These are phyloP conservation scores for Martensiomyces pterosporus DNA, from an alignment of 192 early-diverging fungal species.

Conservation along the genomic window DNA sequence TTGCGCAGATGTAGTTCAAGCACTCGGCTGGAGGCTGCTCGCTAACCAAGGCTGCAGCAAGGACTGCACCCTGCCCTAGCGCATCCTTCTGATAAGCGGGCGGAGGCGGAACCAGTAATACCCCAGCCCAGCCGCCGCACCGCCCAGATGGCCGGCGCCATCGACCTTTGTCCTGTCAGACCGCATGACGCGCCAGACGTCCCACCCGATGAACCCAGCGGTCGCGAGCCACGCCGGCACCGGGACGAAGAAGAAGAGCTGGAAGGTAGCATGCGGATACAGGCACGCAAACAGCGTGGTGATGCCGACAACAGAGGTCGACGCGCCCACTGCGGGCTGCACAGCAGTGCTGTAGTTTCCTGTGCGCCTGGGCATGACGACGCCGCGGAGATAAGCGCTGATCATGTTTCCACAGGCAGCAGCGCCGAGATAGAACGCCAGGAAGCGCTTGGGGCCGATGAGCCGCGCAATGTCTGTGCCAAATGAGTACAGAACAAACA, in stretches of 20 bases:
- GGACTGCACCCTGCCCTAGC: constrained; percentile 1
- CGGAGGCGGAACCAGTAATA: constrained; percentile 52
- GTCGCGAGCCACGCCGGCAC: constrained; percentile 40
- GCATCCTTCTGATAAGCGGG: constrained; percentile 37
- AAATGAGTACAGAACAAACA: constrained; percentile 50
- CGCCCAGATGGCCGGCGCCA: constrained; percentile 52
- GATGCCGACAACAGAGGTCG: constrained; percentile 37
- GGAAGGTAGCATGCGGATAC: constrained; percentile 28
- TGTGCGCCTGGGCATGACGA: constrained; percentile 7
- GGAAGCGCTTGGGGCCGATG: constrained; percentile 24
- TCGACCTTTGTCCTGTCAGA: constrained; percentile 19
- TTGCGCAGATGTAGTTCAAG: too few species aligned
- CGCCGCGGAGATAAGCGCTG: constrained; percentile 29
- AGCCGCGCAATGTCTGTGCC: constrained; percentile 26
- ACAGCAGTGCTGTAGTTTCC: constrained; percentile 5
- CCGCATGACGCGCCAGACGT: constrained; percentile 23
- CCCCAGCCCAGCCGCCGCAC: constrained; percentile 35
- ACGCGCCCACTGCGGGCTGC: constrained; percentile 43
- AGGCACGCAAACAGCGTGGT: constrained; percentile 47
- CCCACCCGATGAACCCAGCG: constrained; percentile 39
- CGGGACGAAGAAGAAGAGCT: constrained; percentile 42
- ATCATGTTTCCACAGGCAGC: constrained; percentile 24
- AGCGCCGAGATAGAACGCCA: constrained; percentile 37
- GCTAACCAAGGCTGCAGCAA: neutral
- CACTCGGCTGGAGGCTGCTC: too few species aligned